A percentile compares a stretch with the other conserved stretches of the same genome.
These are phyloP conservation scores for Pueraria montana DNA, from an alignment of 306 rosid species.

Conservation along the genomic window DNA sequence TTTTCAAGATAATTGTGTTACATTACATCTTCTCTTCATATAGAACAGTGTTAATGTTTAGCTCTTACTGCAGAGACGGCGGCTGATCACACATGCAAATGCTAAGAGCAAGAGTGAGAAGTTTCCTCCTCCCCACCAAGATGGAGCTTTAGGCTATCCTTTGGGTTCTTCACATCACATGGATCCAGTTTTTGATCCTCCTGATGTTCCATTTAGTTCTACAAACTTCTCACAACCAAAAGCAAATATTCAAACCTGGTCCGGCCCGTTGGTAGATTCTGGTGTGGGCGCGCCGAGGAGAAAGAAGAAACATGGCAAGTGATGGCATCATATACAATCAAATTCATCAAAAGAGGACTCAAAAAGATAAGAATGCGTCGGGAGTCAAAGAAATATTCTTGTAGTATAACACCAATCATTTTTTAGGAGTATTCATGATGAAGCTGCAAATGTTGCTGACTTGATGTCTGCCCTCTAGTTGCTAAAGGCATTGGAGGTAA, in stretches of 20 bases:
- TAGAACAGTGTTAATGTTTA: slow-evolving; percentile 28
- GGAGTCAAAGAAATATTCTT: slow-evolving; percentile 46
- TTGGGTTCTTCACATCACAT: slow-evolving; percentile 91
- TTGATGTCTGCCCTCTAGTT: slow-evolving; percentile 48
- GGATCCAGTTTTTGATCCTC: slow-evolving; percentile 88
- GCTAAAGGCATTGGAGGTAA: slow-evolving; percentile 69
- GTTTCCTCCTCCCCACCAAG: slow-evolving; percentile 99
- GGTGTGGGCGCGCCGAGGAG: slow-evolving; percentile 75
- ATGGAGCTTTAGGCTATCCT: slow-evolving; percentile 92
- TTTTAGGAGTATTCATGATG: slow-evolving; percentile 55
- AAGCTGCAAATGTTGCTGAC: slow-evolving; percentile 66
- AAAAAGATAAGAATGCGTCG: slow-evolving; percentile 52
- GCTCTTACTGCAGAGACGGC: slow-evolving; percentile 73
- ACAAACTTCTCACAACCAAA: slow-evolving; percentile 85
- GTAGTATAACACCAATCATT: slow-evolving; percentile 60
- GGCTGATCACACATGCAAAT: slow-evolving; percentile 91
- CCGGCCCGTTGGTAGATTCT: slow-evolving; percentile 89
- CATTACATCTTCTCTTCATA: slow-evolving; percentile 12
- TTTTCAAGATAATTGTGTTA: slow-evolving; percentile 27
- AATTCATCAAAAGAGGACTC: slow-evolving; percentile 67
- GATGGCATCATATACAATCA: slow-evolving; percentile 65
- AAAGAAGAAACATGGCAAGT: slow-evolving; percentile 76
- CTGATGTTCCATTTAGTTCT: slow-evolving; percentile 91
- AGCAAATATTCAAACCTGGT: slow-evolving; percentile 88
- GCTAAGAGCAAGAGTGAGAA: slow-evolving; percentile 99